Conservation (phyloP, 2,329 filamentous ascomycete species). For the Aureobasidium sp. region DNA sequence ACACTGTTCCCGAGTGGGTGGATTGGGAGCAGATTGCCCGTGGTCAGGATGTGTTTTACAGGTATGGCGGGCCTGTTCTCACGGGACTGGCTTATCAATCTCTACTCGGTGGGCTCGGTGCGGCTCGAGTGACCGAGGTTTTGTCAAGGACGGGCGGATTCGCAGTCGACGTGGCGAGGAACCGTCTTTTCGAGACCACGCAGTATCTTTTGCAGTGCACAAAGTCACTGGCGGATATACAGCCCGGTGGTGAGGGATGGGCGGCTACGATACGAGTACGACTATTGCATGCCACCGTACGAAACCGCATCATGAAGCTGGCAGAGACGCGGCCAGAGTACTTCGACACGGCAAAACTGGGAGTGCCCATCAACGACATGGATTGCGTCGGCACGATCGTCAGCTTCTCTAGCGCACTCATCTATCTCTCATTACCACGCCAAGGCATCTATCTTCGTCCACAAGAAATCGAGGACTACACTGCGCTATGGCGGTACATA, state of each 20-base stretch:
- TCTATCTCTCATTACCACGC: slow-evolving; percentile 63
- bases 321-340: slow-evolving; percentile 52
- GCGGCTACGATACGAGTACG: slow-evolving; percentile 60
- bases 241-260: slow-evolving; percentile 61
- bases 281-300: slow-evolving; percentile 61
- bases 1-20: slow-evolving; percentile 65
- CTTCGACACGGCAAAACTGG: slow-evolving; percentile 52
- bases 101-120: slow-evolving; percentile 63
- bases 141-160: slow-evolving; percentile 70
- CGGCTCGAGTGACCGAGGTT: slow-evolving; percentile 66
- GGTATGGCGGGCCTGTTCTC: slow-evolving; percentile 62
- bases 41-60: slow-evolving; percentile 71
- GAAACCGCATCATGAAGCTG: slow-evolving; percentile 57
- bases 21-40: slow-evolving; percentile 68
- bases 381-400: slow-evolving; percentile 66
- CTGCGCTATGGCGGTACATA: slow-evolving; percentile 70
- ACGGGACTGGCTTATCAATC: slow-evolving; percentile 60
- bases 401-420: slow-evolving; percentile 60
- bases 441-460: slow-evolving; percentile 61
- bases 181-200: slow-evolving; percentile 64
- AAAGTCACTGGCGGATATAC: slow-evolving; percentile 55
- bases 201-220: slow-evolving; percentile 71
- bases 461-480: slow-evolving; percentile 61
- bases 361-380: slow-evolving; percentile 67
- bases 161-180: slow-evolving; percentile 57